These are phyloP conservation scores for Hypoxylon sp. DNA, from an alignment of 2,329 filamentous ascomycete genomes.

Conservation along the genomic window DNA sequence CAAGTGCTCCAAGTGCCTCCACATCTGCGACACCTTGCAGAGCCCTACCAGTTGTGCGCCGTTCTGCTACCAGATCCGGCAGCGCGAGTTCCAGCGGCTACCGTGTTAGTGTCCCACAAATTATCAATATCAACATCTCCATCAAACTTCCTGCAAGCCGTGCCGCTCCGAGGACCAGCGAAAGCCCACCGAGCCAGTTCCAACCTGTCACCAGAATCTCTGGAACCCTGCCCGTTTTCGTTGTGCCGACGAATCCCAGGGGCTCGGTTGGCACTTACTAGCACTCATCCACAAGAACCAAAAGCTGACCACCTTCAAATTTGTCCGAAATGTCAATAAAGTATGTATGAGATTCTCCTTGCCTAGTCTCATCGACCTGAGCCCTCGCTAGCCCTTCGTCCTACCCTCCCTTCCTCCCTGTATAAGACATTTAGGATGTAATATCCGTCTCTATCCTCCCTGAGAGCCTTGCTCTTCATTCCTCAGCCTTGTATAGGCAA, in stretches of 20 bases:
- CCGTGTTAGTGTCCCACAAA: slow-evolving; percentile 53
- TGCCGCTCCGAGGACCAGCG: slow-evolving; percentile 52
- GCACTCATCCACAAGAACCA: slow-evolving; percentile 47
- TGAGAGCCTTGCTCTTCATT: slow-evolving; percentile 44
- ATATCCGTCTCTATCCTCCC: slow-evolving; percentile 39
- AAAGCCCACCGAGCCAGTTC: slow-evolving; percentile 42
- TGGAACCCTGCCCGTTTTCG: slow-evolving; percentile 49
- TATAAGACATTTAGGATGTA: slow-evolving; percentile 45
- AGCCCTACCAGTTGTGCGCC: slow-evolving; percentile 43
- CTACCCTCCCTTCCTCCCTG: slow-evolving; percentile 25
- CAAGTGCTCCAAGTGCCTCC: slow-evolving; percentile 34
- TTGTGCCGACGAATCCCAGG: slow-evolving; percentile 55
- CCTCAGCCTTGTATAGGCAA: slow-evolving; percentile 36
- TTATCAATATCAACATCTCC: slow-evolving; percentile 53
- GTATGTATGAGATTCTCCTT: slow-evolving; percentile 51
- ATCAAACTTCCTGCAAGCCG: slow-evolving; percentile 54
- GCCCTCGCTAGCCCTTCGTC: slow-evolving; percentile 28
- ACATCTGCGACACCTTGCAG: slow-evolving; percentile 47
- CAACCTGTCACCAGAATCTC: slow-evolving; percentile 33
- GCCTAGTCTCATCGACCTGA: slow-evolving; percentile 38
- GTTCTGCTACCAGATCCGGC: slow-evolving; percentile 49
- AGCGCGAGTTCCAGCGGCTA: slow-evolving; percentile 46
- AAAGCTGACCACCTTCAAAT: slow-evolving; percentile 52
- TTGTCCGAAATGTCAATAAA: slow-evolving; percentile 58
- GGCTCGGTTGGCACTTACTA: slow-evolving; percentile 50